These are phyloP conservation scores for Populus hybrid DNA, from an alignment of 441 rosid genomes.

Conservation along the genomic window DNA sequence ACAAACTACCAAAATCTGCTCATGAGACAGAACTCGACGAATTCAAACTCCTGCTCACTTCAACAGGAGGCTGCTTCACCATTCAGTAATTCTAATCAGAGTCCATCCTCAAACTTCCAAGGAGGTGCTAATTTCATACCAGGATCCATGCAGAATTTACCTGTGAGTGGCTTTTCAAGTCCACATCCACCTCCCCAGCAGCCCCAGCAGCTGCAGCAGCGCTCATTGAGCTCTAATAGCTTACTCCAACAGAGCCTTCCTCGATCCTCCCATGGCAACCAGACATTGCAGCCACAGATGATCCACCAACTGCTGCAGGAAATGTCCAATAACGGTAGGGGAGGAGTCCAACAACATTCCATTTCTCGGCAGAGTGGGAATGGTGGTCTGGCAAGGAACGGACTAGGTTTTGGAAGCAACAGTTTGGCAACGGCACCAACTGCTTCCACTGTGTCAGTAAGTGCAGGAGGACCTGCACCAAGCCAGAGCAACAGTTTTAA, in stretches of 20 bases:
- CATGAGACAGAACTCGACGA: conserved; percentile 79
- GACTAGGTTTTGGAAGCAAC: conserved; percentile 43
- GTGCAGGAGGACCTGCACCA: conserved; percentile 41
- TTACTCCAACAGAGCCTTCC: conserved; percentile 52
- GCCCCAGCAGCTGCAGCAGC: conserved; percentile 49
- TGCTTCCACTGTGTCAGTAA: conserved; percentile 42
- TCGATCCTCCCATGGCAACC: conserved; percentile 57
- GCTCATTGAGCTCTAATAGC: conserved; percentile 34
- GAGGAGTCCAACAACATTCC: conserved; percentile 47
- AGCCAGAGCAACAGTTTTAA: conserved; percentile 65
- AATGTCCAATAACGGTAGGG: conserved; percentile 52
- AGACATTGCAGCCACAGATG: conserved; percentile 69
- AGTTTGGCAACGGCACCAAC: conserved; percentile 32
- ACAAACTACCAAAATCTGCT: conserved; percentile 73
- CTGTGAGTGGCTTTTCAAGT: conserved; percentile 52
- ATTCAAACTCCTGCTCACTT: conserved; percentile 50
- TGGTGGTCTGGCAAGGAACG: conserved; percentile 42
- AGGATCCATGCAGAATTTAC: conserved; percentile 61
- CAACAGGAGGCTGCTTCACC: conserved; percentile 62
- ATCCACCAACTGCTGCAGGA: conserved; percentile 68
- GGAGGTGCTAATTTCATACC: conserved; percentile 40
- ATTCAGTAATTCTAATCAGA: conserved; percentile 49
- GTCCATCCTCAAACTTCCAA: conserved; percentile 50
- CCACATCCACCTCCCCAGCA: conserved; percentile 45
- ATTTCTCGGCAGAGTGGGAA: conserved; percentile 40